Conservation (phyloP, 768 basidiomycete genomes). For the Trametes elegans region DNA sequence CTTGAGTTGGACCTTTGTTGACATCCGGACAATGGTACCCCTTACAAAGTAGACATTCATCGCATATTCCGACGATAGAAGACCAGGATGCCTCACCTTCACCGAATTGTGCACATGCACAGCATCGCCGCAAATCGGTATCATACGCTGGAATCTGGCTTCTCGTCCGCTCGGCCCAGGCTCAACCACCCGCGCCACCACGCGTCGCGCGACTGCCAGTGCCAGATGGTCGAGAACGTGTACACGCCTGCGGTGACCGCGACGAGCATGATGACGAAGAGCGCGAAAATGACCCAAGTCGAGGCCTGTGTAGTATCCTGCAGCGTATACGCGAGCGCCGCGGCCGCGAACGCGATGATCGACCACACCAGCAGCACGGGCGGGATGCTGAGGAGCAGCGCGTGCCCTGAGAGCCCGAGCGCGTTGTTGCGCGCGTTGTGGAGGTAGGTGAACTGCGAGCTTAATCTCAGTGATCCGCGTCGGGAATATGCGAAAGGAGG, state of each 20-base stretch:
- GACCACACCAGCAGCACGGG: slow-evolving; percentile 57
- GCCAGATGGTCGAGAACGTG: slow-evolving; percentile 52
- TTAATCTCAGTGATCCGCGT: background rate
- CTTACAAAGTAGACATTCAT: too few species aligned
- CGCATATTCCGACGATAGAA: too few species aligned
- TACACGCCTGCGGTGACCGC: slow-evolving; percentile 42
- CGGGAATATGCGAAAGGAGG: too few species aligned
- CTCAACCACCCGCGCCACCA: slow-evolving; percentile 1
- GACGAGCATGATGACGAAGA: slow-evolving; percentile 41
- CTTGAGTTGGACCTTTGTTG: background rate
- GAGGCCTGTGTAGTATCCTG: slow-evolving; percentile 32
- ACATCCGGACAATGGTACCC: background rate
- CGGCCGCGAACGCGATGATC: slow-evolving; percentile 45
- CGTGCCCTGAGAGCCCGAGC: slow-evolving; percentile 48
- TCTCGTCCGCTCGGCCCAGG: background rate
- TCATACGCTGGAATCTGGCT: background rate
- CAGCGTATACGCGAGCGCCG: slow-evolving; percentile 44
- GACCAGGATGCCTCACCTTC: too few species aligned
- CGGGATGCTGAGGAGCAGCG: slow-evolving; percentile 50
- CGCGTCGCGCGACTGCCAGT: slow-evolving; percentile 23
- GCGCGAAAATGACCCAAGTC: slow-evolving; percentile 40
- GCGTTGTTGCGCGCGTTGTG: slow-evolving; percentile 46
- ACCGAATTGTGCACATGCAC: background rate
- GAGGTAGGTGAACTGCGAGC: slow-evolving; percentile 49
- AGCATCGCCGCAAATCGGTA: background rate